Base-by-base conservation (phyloP, 2,329 filamentous ascomycete genomes). In the Alternaria arbusti region DNA sequence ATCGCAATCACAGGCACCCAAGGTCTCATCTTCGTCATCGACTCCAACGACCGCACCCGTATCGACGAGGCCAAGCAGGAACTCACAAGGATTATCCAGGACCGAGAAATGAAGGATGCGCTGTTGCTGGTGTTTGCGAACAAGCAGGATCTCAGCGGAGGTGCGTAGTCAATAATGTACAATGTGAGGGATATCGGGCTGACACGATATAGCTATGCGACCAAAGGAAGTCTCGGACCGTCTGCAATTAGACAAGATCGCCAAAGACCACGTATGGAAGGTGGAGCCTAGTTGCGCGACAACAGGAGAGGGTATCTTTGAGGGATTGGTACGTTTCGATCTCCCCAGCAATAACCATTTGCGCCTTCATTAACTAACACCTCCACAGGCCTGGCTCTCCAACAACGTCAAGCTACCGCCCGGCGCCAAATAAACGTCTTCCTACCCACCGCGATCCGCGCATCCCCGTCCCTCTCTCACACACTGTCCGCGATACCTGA, bases 21-120 rank as follows among this genome's bases (percentile, higher is more conserved):
- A 86, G 96, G 96, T 83, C 95, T 99, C 84, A 98, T 99, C 86
- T 99, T 99, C 88, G 96, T 99, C 76, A 94, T 99, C 82, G 96
- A 99, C 86, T 95, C 91, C 86, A 97, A 97, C 85, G 96, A 99
- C 89, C 92, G 94, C 82, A 94, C 97, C 84, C 94, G 96, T 90
- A 92, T 99, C 79, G 92, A 96, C 75, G 96, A 99, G 88, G 96
- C 96, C 78, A 90, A 93, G 70, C 94, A 97, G 84, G 96, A 99
- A 85, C 87, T 99, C 80, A 93, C 97, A 84, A 91, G 96, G 82
- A 99, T 99, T 90, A 90, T 99, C 83, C 97, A 98, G 85, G 96
- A 99, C 85, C 92, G 97, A 74, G 96, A 99, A 87, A 93, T 99
- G 84, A 92, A 95, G 82, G 96, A 99, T 82, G 96, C 96, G 73